A percentile compares a stretch with the other conserved stretches of the same genome.
Conservation (phyloP, 2,329 filamentous ascomycete species). For the Hymenoscyphus infarciens region DNA sequence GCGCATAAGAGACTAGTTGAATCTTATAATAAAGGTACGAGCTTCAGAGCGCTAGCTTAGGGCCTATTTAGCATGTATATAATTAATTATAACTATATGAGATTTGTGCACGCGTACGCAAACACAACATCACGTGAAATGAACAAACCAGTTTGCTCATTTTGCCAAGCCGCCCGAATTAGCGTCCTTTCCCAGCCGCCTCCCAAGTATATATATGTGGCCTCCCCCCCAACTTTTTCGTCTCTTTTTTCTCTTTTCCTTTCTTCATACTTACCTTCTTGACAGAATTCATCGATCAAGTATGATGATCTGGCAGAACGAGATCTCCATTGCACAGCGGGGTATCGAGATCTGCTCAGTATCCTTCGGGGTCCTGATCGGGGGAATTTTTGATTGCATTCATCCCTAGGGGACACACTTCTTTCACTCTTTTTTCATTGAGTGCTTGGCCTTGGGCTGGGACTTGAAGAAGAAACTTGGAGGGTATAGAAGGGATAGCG, state of each 20-base stretch:
- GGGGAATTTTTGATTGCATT: conserved; percentile 46
- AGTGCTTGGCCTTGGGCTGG: conserved; percentile 36
- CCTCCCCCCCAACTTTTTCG: not conserved
- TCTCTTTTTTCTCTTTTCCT: conserved; percentile 12
- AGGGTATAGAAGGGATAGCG: not conserved
- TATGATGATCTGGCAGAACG: conserved; percentile 27
- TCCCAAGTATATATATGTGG: not conserved
- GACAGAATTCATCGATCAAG: conserved; percentile 39
- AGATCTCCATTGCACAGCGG: conserved; percentile 52
- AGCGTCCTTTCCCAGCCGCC: not conserved
- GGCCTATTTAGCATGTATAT: too few species aligned
- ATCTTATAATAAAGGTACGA: too few species aligned
- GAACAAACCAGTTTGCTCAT: not conserved
- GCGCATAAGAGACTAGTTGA: too few species aligned
- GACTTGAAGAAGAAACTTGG: conserved; percentile 22
- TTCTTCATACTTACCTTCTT: conserved; percentile 37
- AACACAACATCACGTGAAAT: not conserved
- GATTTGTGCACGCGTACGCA: too few species aligned
- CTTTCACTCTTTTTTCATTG: conserved; percentile 43
- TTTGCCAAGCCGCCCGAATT: not conserved
- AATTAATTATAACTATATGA: too few species aligned
- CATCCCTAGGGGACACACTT: conserved; percentile 21
- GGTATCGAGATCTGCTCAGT: conserved; percentile 38
- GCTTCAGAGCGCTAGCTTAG: too few species aligned
- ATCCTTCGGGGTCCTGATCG: conserved; percentile 44